phyloP scores from a whole-genome alignment of 139 green algal species.

The Micractinium sp. region DNA sequence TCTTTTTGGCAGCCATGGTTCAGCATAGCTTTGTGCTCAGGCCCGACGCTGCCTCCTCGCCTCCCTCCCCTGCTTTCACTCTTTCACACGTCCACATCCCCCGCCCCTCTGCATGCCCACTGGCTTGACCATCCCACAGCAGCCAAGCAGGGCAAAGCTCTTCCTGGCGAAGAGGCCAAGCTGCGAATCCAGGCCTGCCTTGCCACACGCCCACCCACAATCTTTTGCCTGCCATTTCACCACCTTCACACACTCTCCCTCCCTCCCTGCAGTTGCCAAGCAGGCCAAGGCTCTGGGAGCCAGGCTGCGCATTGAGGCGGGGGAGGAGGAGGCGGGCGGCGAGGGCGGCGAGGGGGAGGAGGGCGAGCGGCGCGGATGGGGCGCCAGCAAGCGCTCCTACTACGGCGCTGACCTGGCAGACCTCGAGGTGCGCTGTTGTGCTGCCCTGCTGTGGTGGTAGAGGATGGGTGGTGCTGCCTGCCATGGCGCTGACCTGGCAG shows the following conservation, averaged over 20 bases:
- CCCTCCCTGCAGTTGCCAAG: slow-evolving; percentile 62
- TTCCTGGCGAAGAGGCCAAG: neutral
- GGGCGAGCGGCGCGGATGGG: slow-evolving; percentile 53
- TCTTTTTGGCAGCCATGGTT: too few species aligned
- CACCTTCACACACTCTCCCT: neutral
- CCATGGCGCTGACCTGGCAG: slow-evolving; percentile 69
- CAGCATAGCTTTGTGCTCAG: too few species aligned
- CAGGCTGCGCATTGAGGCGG: slow-evolving; percentile 67
- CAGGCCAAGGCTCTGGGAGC: slow-evolving; percentile 70
- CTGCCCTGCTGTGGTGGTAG: neutral
- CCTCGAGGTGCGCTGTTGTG: slow-evolving; percentile 41
- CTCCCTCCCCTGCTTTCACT: too few species aligned
- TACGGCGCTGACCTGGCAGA: slow-evolving; percentile 70
- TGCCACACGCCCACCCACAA: neutral
- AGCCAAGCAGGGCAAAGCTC: neutral
- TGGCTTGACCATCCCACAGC: neutral
- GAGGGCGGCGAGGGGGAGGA: slow-evolving; percentile 57
- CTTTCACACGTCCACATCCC: too few species aligned
- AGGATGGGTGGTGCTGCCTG: slow-evolving; percentile 54
- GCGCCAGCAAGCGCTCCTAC: slow-evolving; percentile 76
- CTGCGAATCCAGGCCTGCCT: neutral
- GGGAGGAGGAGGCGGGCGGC: slow-evolving; percentile 59
- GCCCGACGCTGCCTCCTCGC: too few species aligned
- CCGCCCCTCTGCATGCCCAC: neutral
- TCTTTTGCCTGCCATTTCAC: neutral